phyloP scores from a whole-genome alignment of 441 rosid genomes.

The Pelargonium cotyledonis region DNA sequence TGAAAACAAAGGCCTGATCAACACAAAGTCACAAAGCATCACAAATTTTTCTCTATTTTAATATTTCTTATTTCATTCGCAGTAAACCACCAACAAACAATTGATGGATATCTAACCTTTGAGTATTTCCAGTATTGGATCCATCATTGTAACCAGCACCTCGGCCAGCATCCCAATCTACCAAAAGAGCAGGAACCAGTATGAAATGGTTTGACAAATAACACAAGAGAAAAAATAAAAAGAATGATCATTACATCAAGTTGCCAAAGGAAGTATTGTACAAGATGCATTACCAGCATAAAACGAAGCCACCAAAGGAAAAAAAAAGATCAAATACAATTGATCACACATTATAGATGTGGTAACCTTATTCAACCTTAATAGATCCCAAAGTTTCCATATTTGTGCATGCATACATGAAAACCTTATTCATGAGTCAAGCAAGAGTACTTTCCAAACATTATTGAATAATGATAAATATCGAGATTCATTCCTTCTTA shows the following conservation, averaged over 20 bases:
- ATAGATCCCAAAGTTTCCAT: background rate
- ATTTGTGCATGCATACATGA: background rate
- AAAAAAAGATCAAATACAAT: no score
- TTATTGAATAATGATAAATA: background rate
- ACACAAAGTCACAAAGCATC: background rate
- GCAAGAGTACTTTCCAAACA: background rate
- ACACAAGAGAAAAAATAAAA: background rate
- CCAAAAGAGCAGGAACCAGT: slow-evolving; percentile 16
- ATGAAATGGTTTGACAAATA: background rate
- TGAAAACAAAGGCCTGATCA: background rate
- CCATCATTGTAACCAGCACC: slow-evolving; percentile 56
- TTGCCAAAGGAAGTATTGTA: background rate
- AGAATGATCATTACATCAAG: background rate
- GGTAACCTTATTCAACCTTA: background rate
- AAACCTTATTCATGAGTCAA: background rate
- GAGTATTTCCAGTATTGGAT: slow-evolving; percentile 38
- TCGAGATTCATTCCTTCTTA: background rate
- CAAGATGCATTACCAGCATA: background rate
- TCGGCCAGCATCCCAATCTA: slow-evolving; percentile 84
- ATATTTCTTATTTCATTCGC: background rate
- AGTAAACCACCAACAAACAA: background rate
- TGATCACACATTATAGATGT: background rate
- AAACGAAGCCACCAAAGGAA: no score
- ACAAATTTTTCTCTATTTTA: background rate
- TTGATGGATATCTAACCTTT: slow-evolving; percentile 45